These are phyloP conservation scores for Pythium phragmitis DNA, from an alignment of 352 stramenopile species.

Conservation along the genomic window DNA sequence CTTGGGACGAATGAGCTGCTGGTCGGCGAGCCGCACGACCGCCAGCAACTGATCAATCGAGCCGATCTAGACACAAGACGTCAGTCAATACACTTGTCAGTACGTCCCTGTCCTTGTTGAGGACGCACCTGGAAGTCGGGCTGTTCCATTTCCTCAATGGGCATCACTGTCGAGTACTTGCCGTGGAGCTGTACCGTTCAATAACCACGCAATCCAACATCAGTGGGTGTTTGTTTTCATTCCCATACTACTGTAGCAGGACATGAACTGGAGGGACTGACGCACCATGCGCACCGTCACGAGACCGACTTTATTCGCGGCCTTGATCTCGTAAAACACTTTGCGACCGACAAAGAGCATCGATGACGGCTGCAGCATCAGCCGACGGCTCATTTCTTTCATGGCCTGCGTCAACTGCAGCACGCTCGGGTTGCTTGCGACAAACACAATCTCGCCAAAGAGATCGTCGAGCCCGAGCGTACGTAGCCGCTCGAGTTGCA, in stretches of 20 bases:
- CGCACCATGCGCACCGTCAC: conserved; percentile 76
- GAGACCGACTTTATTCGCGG: conserved; percentile 74
- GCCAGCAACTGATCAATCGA: conserved; percentile 75
- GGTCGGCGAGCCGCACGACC: conserved; percentile 73
- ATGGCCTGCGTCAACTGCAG: conserved; percentile 65
- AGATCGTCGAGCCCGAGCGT: conserved; percentile 62
- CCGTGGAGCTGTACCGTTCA: conserved; percentile 58
- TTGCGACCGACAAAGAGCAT: conserved; percentile 83
- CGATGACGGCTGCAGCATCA: conserved; percentile 71
- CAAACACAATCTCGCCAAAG: conserved; percentile 65
- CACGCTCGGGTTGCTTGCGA: conserved; percentile 65
- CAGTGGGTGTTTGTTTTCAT: background rate
- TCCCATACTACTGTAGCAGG: too few species aligned
- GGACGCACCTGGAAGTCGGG: conserved; percentile 66
- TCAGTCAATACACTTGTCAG: background rate
- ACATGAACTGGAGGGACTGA: background rate
- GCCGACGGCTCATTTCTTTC: conserved; percentile 58
- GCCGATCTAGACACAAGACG: conserved; percentile 48
- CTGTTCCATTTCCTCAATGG: conserved; percentile 80
- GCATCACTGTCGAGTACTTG: conserved; percentile 85
- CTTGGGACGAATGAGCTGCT: conserved; percentile 79
- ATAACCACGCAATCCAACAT: conserved; percentile 6
- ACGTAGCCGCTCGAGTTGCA: conserved; percentile 71
- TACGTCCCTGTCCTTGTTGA: background rate
- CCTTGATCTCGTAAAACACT: conserved; percentile 88